These are phyloP conservation scores for Chaetomium sp. DNA, from an alignment of 2,329 filamentous ascomycete genomes.

Conservation along the genomic window DNA sequence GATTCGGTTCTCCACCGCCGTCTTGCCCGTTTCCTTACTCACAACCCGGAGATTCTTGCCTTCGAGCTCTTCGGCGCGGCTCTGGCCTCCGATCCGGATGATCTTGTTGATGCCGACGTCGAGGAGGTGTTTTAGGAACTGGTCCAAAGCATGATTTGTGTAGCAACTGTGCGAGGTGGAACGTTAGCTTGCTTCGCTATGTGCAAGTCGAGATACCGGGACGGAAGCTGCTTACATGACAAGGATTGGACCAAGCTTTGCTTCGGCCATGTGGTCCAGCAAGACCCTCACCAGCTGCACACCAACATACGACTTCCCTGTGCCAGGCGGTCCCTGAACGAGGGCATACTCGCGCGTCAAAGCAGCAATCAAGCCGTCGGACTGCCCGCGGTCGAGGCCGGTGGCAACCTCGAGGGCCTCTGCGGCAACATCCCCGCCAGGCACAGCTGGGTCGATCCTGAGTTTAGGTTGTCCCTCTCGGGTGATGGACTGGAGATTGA, in stretches of 20 bases:
- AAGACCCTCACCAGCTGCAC: constrained; percentile 60
- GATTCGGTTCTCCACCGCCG: constrained; percentile 11
- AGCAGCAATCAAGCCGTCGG: constrained; percentile 54
- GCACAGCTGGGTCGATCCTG: constrained; percentile 3
- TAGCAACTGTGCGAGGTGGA: constrained; percentile 46
- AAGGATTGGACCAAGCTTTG: constrained; percentile 50
- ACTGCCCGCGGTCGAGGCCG: constrained; percentile 55
- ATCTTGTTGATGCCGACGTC: constrained; percentile 52
- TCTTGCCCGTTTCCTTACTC: constrained; percentile 17
- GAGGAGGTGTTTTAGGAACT: constrained; percentile 62
- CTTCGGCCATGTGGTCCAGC: constrained; percentile 46
- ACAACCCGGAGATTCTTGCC: constrained; percentile 53
- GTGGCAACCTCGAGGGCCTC: constrained; percentile 28
- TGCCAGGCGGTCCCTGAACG: constrained; percentile 72
- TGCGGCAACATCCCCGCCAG: background rate
- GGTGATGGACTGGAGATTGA: constrained; percentile 10
- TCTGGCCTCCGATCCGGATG: constrained; percentile 63
- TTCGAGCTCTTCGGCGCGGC: constrained; percentile 56
- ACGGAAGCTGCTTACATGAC: constrained; percentile 36
- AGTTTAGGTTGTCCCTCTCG: background rate
- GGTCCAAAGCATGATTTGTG: constrained; percentile 55
- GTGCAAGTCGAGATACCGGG: background rate
- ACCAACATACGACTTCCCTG: constrained; percentile 66
- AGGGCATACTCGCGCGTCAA: constrained; percentile 58
- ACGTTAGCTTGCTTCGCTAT: background rate